These are phyloP conservation scores for Sporothrix mexicana DNA, from an alignment of 2,329 filamentous ascomycete genomes.

Conservation along the genomic window DNA sequence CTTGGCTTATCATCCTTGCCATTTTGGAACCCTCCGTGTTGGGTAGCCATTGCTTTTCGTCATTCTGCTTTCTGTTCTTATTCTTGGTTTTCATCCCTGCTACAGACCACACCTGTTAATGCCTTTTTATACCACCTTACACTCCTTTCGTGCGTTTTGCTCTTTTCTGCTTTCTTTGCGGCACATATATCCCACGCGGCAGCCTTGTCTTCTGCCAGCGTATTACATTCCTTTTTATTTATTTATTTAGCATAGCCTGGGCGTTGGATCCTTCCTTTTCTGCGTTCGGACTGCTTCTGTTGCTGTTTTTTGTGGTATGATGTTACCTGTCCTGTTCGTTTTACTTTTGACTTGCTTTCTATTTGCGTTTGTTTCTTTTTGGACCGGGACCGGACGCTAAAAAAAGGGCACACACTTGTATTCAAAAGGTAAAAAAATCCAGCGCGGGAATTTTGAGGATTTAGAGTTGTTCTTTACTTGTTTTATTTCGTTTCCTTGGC, in stretches of 20 bases:
- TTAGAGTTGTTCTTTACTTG: neutral
- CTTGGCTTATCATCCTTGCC: neutral
- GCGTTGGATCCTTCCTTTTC: slow-evolving; percentile 23
- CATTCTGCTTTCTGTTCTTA: neutral
- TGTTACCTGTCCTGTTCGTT: neutral
- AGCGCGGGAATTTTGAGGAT: neutral
- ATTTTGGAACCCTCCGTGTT: neutral
- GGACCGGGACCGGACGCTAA: neutral
- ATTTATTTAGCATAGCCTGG: slow-evolving; percentile 25
- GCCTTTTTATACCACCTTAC: neutral
- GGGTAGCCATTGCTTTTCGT: neutral
- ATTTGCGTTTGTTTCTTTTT: neutral
- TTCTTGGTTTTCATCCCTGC: neutral
- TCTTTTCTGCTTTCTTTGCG: neutral
- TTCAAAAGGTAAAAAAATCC: neutral
- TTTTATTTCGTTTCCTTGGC: neutral
- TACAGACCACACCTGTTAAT: slow-evolving; percentile 5
- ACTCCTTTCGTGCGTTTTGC: neutral
- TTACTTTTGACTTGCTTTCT: neutral
- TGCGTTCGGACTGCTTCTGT: slow-evolving; percentile 1
- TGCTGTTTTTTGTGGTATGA: neutral
- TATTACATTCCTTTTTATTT: slow-evolving; percentile 25
- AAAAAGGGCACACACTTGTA: slow-evolving; percentile 5
- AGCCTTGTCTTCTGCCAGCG: slow-evolving; percentile 6
- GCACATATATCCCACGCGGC: slow-evolving; percentile 26